A percentile compares a stretch with the other conserved stretches of the same genome.
These are phyloP conservation scores for Trypanosoma avium DNA, from an alignment of 208 protist species.

Conservation along the genomic window DNA sequence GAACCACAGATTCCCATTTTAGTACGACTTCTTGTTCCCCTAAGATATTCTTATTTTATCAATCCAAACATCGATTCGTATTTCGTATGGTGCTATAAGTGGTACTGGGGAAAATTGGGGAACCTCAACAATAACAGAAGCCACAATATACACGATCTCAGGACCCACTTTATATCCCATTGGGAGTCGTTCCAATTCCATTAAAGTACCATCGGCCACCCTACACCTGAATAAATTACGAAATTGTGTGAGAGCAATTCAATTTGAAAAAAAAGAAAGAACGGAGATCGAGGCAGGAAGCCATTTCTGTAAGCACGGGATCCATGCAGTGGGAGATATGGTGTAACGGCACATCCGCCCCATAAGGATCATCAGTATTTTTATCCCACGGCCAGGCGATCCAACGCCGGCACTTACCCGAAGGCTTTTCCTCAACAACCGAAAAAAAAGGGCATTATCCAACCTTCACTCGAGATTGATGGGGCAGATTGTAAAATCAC, in stretches of 20 bases:
- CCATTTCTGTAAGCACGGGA: neutral
- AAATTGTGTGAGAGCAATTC: neutral
- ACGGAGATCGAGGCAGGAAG: neutral
- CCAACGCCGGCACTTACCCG: neutral
- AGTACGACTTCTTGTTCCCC: conserved; percentile 6
- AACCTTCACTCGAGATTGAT: too few species aligned
- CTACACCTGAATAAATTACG: neutral
- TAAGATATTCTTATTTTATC: conserved; percentile 35
- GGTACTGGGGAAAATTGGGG: neutral
- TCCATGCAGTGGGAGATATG: neutral
- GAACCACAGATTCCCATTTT: neutral
- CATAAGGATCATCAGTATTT: neutral
- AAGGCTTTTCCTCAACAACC: too few species aligned
- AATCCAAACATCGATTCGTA: conserved; percentile 29
- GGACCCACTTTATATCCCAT: conserved; percentile 30
- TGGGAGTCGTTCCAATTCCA: conserved; percentile 25
- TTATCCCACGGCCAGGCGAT: neutral
- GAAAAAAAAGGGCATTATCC: too few species aligned
- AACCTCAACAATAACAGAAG: conserved; percentile 19
- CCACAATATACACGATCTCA: conserved; percentile 31
- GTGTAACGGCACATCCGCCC: neutral
- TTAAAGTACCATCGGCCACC: neutral
- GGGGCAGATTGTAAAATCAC: too few species aligned
- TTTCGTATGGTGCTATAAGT: neutral
- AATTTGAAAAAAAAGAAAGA: neutral